Evolutionary conservation across 1,284 basidiomycete species (phyloP).

Genomic region (Ceratobasidium sp.): DNA sequence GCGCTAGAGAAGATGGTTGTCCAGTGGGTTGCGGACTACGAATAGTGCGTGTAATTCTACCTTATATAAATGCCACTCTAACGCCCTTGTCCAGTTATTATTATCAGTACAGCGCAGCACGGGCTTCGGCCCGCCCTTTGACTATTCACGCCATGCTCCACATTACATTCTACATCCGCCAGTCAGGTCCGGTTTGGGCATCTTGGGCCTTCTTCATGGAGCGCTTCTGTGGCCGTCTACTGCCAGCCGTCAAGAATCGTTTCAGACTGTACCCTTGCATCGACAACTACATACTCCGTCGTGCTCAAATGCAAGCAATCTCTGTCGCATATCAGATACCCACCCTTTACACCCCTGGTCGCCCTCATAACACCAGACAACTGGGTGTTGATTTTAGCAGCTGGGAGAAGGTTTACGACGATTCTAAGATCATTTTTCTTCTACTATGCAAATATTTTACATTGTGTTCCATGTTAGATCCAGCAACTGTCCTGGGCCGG

Average conservation of each 20-base stretch:
- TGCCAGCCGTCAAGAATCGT: not conserved
- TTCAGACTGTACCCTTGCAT: constrained; percentile 11
- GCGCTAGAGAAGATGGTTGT: constrained; percentile 50
- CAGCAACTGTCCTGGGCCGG: not conserved
- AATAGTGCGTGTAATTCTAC: constrained; percentile 51
- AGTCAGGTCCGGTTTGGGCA: constrained; percentile 9
- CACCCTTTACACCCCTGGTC: not conserved
- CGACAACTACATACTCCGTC: constrained; percentile 50
- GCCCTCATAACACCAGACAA: not conserved
- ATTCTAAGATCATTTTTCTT: not conserved
- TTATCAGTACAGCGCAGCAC: constrained; percentile 56
- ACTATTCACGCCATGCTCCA: constrained; percentile 17
- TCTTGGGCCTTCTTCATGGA: constrained; percentile 1
- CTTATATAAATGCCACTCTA: too few relatives aligned
- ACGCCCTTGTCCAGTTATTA: too few relatives aligned
- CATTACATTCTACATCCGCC: constrained; percentile 7
- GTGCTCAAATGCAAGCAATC: constrained; percentile 49
- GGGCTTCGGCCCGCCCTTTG: constrained; percentile 48
- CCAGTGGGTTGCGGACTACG: constrained; percentile 54
- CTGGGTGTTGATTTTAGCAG: constrained; percentile 1
- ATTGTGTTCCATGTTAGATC: not conserved
- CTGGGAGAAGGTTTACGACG: constrained; percentile 10
- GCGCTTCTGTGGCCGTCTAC: not conserved
- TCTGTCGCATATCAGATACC: not conserved
- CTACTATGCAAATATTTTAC: not conserved